Evolutionary conservation across 2,329 filamentous ascomycete species (phyloP), one percentile per base, ranked within the genome.

Genomic region (Claviceps monticola): DNA sequence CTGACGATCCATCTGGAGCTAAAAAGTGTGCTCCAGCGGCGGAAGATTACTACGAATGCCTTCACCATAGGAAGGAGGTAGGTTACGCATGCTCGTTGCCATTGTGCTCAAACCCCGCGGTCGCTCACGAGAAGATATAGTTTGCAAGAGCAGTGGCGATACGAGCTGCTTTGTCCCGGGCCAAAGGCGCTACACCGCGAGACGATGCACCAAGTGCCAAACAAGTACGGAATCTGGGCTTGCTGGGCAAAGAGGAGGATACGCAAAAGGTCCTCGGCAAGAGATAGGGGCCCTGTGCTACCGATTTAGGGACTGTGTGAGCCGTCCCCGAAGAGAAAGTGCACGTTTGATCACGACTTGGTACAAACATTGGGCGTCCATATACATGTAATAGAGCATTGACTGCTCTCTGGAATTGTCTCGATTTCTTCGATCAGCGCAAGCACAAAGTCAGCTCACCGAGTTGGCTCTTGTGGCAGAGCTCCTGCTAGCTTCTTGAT

Each of bases 11-110:
- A 59, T 80, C 82, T 16, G 88, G 88, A 60, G 93, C 90, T 74
- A 85, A 83, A 70, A 95, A 95, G 73, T 98, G 94, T 68, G 73
- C 78, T 17, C 84, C 86, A 16, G 79, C 82, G 4, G 76, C 97
- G 59, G 93, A 98, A 68, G 93, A 98, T 68, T 98, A 98, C 75
- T 95, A 96, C 68, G 93, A 98, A 74, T 98, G 94, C 71, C 74
- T 98, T 66, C 93, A 98, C 70, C 93, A 98, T 77, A 89, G 86
- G 77, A 98, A 98, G 75, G 93, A 98, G 88, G 93, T 97, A 64
- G 53, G 80, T 69, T 13, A 16, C 26, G 16, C 16, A 39, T 44
- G 5, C 14, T 38, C 3, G 34, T 46, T 13, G 17, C n/a, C 8
- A 26, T 8, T 16, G 29, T 34, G 6, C 17, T 34, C 26, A 34